Evolutionary conservation across 2,329 filamentous ascomycete species (phyloP).

Genomic region (Fusarium pseudograminearum): DNA sequence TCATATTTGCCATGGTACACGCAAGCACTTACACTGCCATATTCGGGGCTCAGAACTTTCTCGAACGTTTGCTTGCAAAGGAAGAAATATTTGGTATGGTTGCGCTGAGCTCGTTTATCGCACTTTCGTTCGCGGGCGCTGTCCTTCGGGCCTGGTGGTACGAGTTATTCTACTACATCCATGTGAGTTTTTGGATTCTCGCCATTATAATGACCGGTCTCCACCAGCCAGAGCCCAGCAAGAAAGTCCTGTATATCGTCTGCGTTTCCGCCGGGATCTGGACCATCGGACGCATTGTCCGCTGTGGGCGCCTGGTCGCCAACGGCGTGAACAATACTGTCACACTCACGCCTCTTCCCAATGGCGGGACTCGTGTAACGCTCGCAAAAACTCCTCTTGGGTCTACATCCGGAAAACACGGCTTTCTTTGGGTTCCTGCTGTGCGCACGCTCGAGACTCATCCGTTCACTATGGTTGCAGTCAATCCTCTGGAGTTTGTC

Average conservation of each 20-base stretch:
- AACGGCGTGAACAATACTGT: constrained; percentile 64
- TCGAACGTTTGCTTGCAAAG: constrained; percentile 51
- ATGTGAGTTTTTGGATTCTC: constrained; percentile 63
- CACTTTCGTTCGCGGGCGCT: constrained; percentile 58
- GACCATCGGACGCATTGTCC: constrained; percentile 63
- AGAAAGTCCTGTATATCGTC: constrained; percentile 58
- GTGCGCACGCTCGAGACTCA: constrained; percentile 70
- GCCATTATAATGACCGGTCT: constrained; percentile 62
- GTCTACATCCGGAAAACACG: constrained; percentile 68
- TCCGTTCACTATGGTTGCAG: constrained; percentile 71
- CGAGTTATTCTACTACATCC: constrained; percentile 67
- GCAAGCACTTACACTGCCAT: constrained; percentile 57
- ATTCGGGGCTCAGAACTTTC: constrained; percentile 51
- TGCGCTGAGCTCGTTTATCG: constrained; percentile 60
- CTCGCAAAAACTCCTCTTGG: constrained; percentile 62
- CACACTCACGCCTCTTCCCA: constrained; percentile 64
- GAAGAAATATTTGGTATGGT: constrained; percentile 63
- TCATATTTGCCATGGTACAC: constrained; percentile 61
- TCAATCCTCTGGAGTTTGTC: constrained; percentile 67
- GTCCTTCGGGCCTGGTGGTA: constrained; percentile 62
- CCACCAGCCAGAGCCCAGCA: constrained; percentile 62
- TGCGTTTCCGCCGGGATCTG: constrained; percentile 61
- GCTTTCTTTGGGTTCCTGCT: constrained; percentile 72
- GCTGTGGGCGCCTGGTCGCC: constrained; percentile 57
- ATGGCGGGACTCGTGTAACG: constrained; percentile 67